Conservation (phyloP, 2,329 filamentous ascomycete species). For the Cephalotrichum gorgonifer region DNA sequence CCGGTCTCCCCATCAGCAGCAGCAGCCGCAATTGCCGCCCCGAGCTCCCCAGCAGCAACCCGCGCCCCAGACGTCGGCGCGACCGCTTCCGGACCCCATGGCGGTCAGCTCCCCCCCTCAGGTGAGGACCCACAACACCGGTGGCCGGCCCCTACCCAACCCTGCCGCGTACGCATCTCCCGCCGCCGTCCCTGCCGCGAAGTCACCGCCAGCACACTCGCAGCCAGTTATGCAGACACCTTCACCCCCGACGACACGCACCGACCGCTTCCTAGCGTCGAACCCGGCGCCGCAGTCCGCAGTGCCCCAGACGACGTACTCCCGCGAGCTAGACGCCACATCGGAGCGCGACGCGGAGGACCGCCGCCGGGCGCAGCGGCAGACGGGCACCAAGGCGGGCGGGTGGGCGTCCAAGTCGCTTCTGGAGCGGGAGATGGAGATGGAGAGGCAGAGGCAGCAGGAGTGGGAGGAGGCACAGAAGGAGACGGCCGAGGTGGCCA, state of each 20-base stretch:
- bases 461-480: conserved; percentile 74
- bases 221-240: neutral
- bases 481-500: conserved; percentile 45
- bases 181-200: neutral
- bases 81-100: conserved; percentile 32
- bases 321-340: conserved; percentile 43
- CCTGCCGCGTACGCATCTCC: conserved; percentile 23
- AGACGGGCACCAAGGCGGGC: conserved; percentile 50
- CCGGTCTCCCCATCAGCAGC: conserved; percentile 6
- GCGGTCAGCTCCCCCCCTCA: conserved; percentile 11
- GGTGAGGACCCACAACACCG: conserved; percentile 26
- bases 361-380: conserved; percentile 45
- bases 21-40: conserved; percentile 9
- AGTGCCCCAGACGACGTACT: conserved; percentile 37
- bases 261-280: conserved; percentile 45
- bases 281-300: conserved; percentile 37
- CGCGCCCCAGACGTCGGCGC: conserved; percentile 8
- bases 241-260: conserved; percentile 28
- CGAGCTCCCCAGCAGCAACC: conserved; percentile 15
- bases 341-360: conserved; percentile 55
- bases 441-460: conserved; percentile 63
- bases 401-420: conserved; percentile 59
- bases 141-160: conserved; percentile 43
- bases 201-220: neutral
- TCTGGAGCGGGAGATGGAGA: conserved; percentile 71